phyloP scores from a whole-genome alignment of 805 yeast species.

The Candida arabinofermentans region DNA sequence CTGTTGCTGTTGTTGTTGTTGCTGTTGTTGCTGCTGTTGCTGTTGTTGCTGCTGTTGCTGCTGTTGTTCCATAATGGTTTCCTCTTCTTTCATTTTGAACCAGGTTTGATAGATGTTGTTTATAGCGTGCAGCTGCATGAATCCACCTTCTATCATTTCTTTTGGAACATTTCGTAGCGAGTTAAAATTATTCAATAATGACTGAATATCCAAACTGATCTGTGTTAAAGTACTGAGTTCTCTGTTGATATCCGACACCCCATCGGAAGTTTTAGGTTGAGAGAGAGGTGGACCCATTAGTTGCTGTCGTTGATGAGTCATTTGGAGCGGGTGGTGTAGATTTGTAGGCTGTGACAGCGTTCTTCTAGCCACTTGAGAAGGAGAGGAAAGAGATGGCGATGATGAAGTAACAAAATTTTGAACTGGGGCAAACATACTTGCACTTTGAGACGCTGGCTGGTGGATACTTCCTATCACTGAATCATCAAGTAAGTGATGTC shows the following conservation, averaged over 20 bases:
- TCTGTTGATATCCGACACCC: constrained; percentile 5
- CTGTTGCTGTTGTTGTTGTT: neutral
- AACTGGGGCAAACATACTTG: too few relatives aligned
- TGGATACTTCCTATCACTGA: neutral
- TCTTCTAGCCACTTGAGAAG: constrained; percentile 2
- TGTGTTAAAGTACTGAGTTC: constrained; percentile 13
- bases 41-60: neutral
- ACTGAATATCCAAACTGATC: constrained; percentile 18
- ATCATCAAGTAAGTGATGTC: constrained; percentile 1
- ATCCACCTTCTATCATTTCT: constrained; percentile 17
- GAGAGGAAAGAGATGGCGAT: neutral
- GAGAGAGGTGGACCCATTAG: neutral
- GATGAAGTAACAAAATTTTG: neutral
- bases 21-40: constrained; percentile 1
- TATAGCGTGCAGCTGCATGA: constrained; percentile 12
- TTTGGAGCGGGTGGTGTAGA: neutral
- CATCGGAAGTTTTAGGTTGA: neutral
- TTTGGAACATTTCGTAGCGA: constrained; percentile 12
- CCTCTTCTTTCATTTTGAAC: constrained; percentile 13
- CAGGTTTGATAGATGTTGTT: constrained; percentile 15
- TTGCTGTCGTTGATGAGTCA: neutral
- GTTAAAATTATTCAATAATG: constrained; percentile 9
- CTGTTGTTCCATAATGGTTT: constrained; percentile 3
- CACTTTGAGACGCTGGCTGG: neutral
- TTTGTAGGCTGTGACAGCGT: constrained; percentile 7